phyloP scores from a whole-genome alignment of 345 rosid species.

The Citropsis articulata region DNA sequence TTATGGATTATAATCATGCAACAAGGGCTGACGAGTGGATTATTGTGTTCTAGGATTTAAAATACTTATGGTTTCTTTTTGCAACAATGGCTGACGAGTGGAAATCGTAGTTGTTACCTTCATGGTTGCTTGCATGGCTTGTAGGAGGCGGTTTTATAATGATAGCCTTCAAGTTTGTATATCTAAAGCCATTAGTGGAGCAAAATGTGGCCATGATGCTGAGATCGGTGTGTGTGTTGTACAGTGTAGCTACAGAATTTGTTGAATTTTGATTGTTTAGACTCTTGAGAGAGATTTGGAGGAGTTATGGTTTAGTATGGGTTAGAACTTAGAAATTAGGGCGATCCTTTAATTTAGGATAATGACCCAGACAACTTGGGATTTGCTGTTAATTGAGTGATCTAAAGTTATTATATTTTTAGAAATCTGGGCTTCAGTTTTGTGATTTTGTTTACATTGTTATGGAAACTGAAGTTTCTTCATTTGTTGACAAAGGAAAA shows the following conservation, averaged over 20 bases:
- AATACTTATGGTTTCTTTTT: conserved; percentile 34
- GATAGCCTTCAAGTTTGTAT: conserved; percentile 41
- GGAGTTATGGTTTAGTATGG: background rate
- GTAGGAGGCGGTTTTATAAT: conserved; percentile 9
- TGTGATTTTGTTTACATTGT: background rate
- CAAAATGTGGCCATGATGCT: background rate
- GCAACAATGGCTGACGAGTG: conserved; percentile 38
- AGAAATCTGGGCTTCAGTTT: background rate
- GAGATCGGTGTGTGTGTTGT: no score
- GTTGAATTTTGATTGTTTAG: background rate
- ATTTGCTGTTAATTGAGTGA: background rate
- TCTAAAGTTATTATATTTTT: background rate
- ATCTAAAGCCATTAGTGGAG: background rate
- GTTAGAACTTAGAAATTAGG: background rate
- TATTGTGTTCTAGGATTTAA: no score
- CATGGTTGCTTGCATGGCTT: background rate
- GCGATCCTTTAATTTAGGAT: conserved; percentile 13
- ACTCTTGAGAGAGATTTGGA: background rate
- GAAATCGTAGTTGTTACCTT: conserved; percentile 18
- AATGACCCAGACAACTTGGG: conserved; percentile 12
- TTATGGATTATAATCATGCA: no score
- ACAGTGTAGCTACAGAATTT: background rate
- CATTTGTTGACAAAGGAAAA: no score
- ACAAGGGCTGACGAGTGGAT: conserved; percentile 44
- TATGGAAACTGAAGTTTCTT: background rate